Evolutionary conservation across 495 filamentous ascomycete genomes (phyloP).

Genomic region (Pyrenula massariospora): DNA sequence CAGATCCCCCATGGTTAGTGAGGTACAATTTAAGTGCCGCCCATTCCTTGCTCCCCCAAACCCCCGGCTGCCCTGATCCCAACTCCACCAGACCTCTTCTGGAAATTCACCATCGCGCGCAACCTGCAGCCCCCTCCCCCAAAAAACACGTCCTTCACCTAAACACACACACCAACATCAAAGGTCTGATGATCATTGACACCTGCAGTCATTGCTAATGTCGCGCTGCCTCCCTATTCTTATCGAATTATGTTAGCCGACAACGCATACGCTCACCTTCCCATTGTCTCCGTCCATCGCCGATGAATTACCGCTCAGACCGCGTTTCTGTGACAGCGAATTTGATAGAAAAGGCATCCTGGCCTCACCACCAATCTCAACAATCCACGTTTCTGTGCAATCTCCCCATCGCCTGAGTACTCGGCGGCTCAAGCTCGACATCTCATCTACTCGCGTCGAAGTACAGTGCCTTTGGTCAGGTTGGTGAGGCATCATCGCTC

Average conservation of each 20-base stretch:
- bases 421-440: no score
- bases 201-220: background rate
- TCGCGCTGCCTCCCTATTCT: background rate
- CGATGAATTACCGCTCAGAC: background rate
- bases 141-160: background rate
- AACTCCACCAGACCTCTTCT: background rate
- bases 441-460: no score
- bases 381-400: background rate
- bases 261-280: background rate
- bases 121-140: background rate
- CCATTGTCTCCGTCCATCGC: background rate
- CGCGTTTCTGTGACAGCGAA: background rate
- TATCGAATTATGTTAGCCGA: background rate
- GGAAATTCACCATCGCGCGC: background rate
- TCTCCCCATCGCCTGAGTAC: background rate
- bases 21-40: no score
- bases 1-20: no score
- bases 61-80: background rate
- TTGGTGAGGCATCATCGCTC: background rate
- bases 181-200: no score
- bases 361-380: background rate
- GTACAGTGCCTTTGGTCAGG: no score
- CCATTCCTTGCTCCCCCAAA: background rate
- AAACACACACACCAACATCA: no score
- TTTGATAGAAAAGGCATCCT: background rate